Evolutionary conservation across 2,329 filamentous ascomycete species (phyloP).

Genomic region (Calonectria multiphialidica): DNA sequence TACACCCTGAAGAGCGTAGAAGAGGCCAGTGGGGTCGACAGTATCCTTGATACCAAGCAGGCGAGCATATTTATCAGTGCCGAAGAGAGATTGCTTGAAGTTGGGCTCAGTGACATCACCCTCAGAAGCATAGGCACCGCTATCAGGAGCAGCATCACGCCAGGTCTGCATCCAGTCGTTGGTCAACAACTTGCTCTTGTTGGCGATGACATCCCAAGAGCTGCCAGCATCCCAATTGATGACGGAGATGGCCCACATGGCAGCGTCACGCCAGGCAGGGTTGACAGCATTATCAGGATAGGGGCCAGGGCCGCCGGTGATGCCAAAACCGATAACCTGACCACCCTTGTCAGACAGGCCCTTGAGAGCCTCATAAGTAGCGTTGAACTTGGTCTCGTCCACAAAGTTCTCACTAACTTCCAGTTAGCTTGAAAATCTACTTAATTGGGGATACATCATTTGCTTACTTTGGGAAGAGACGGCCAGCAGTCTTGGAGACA

Average conservation of each 20-base stretch:
- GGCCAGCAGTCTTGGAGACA: slow-evolving; percentile 34
- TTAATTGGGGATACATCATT: too few species aligned
- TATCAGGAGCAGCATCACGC: slow-evolving; percentile 32
- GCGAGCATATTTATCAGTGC: slow-evolving; percentile 32
- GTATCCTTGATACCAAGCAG: slow-evolving; percentile 35
- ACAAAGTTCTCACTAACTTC: slow-evolving; percentile 30
- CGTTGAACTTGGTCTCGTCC: slow-evolving; percentile 42
- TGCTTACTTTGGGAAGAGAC: slow-evolving; percentile 35
- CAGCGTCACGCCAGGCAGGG: slow-evolving; percentile 61
- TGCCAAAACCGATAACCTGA: slow-evolving; percentile 55
- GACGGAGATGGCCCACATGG: slow-evolving; percentile 52
- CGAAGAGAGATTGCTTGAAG: slow-evolving; percentile 38
- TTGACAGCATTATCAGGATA: slow-evolving; percentile 58
- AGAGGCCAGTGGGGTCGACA: slow-evolving; percentile 35
- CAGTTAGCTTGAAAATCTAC: background rate
- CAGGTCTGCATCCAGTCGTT: slow-evolving; percentile 44
- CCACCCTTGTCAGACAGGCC: slow-evolving; percentile 55
- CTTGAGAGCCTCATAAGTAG: slow-evolving; percentile 51
- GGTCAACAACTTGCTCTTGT: slow-evolving; percentile 34
- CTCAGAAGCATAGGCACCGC: slow-evolving; percentile 39
- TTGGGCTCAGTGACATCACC: slow-evolving; percentile 36
- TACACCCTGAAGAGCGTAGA: slow-evolving; percentile 35
- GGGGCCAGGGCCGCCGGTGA: slow-evolving; percentile 46
- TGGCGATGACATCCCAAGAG: slow-evolving; percentile 20
- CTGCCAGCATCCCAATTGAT: slow-evolving; percentile 44